phyloP scores from a whole-genome alignment of 345 rosid genomes.

The Aquilaria sinensis region DNA sequence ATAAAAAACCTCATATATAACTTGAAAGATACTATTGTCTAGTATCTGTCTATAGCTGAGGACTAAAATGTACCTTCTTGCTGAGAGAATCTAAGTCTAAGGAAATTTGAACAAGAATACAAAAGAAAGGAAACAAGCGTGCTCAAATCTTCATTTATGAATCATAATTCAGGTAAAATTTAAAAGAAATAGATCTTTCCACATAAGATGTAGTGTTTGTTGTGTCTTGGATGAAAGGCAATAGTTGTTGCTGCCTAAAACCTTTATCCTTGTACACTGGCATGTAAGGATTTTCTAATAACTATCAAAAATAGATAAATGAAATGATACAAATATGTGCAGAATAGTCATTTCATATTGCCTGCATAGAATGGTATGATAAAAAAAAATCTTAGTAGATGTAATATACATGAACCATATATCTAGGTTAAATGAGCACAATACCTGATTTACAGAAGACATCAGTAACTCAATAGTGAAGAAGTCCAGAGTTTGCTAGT shows the following conservation, averaged over 20 bases:
- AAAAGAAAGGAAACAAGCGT: conserved; percentile 1
- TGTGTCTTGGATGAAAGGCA: conserved; percentile 81
- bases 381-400: too few relatives aligned
- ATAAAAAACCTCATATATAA: too few relatives aligned
- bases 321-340: conserved; percentile 12
- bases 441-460: conserved; percentile 77
- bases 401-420: not conserved
- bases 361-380: not conserved
- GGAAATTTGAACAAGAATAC: conserved; percentile 1
- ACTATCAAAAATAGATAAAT: not conserved
- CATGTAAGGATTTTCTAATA: conserved; percentile 79
- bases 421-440: conserved; percentile 1
- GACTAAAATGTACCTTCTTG: conserved; percentile 92
- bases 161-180: not conserved
- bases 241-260: conserved; percentile 77
- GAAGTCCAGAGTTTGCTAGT: conserved; percentile 71
- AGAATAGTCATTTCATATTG: conserved; percentile 2
- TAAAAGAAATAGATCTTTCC: conserved; percentile 37
- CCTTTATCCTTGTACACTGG: conserved; percentile 65
- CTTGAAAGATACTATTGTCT: conserved; percentile 42
- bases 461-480: conserved; percentile 69
- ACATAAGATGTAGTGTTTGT: conserved; percentile 90
- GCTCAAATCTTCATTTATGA: not conserved
- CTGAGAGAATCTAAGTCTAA: conserved; percentile 60
- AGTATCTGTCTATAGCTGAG: conserved; percentile 56